phyloP scores from a whole-genome alignment of 2,329 filamentous ascomycete species.

The Fusarium verrucosum region DNA sequence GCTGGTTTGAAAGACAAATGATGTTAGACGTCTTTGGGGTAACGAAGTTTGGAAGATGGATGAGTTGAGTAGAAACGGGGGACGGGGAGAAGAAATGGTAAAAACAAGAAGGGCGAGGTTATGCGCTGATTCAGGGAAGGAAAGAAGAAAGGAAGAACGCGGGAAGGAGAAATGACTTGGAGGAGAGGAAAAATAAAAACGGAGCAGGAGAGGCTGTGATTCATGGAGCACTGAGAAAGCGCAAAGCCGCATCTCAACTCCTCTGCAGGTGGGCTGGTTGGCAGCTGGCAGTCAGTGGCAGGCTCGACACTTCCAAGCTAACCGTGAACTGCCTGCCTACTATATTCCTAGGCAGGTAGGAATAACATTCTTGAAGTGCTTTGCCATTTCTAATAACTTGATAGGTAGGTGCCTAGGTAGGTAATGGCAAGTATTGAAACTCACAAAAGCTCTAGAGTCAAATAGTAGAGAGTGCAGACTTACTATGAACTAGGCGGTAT shows the following conservation, averaged over 20 bases:
- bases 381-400: too few species aligned
- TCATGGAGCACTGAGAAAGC: conserved; percentile 16
- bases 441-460: not conserved
- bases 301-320: conserved; percentile 6
- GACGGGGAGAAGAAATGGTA: conserved; percentile 23
- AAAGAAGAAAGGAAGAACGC: conserved; percentile 30
- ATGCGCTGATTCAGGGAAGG: conserved; percentile 20
- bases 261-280: conserved; percentile 13
- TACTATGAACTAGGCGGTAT: not conserved
- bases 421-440: not conserved
- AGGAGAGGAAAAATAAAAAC: not conserved
- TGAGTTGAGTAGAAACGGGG: conserved; percentile 17
- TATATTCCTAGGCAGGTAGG: too few species aligned
- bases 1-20: conserved; percentile 11
- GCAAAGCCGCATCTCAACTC: not conserved
- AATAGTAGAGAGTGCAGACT: not conserved
- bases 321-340: not conserved
- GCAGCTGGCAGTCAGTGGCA: conserved; percentile 26
- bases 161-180: not conserved
- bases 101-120: not conserved
- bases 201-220: conserved; percentile 27
- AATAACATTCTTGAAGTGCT: too few species aligned
- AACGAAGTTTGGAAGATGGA: conserved; percentile 19
- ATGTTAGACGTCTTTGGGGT: conserved; percentile 27
- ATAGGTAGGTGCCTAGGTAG: too few species aligned